Conservation (phyloP, 768 basidiomycete species). For the Hydnomerulius pinastri region DNA sequence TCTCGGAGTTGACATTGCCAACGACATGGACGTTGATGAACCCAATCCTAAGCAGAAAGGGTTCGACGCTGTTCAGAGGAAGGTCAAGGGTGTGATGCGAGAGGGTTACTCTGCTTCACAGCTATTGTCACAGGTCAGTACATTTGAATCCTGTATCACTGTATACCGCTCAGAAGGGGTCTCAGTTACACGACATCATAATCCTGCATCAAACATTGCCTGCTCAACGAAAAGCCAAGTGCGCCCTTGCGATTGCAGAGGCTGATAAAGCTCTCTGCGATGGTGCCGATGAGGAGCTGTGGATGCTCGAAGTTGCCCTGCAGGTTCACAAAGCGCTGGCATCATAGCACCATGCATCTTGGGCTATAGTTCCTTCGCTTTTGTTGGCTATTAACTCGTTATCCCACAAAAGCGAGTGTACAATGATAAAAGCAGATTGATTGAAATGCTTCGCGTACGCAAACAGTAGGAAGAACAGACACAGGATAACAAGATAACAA, state of each 20-base stretch:
- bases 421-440: conserved; percentile 10
- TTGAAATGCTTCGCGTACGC: conserved; percentile 15
- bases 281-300: conserved; percentile 96
- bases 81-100: conserved; percentile 76
- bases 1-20: conserved; percentile 70
- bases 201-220: conserved; percentile 80
- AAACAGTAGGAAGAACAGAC: conserved; percentile 14
- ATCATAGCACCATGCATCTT: conserved; percentile 4
- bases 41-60: conserved; percentile 31
- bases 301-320: conserved; percentile 88
- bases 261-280: conserved; percentile 96
- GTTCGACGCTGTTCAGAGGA: conserved; percentile 64
- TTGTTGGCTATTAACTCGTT: too few species aligned
- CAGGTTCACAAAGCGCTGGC: conserved; percentile 66
- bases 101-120: conserved; percentile 95
- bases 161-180: conserved; percentile 6
- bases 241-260: conserved; percentile 86
- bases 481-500: conserved; percentile 20
- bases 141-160: not conserved
- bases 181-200: conserved; percentile 87
- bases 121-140: conserved; percentile 78
- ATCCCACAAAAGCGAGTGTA: too few species aligned
- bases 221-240: conserved; percentile 76
- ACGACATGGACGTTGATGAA: conserved; percentile 53
- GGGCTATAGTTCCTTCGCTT: too few species aligned